Evolutionary conservation across 2,329 filamentous ascomycete species (phyloP), one percentile per base, ranked within the genome.

Genomic region (Colletotrichum endophyticum): DNA sequence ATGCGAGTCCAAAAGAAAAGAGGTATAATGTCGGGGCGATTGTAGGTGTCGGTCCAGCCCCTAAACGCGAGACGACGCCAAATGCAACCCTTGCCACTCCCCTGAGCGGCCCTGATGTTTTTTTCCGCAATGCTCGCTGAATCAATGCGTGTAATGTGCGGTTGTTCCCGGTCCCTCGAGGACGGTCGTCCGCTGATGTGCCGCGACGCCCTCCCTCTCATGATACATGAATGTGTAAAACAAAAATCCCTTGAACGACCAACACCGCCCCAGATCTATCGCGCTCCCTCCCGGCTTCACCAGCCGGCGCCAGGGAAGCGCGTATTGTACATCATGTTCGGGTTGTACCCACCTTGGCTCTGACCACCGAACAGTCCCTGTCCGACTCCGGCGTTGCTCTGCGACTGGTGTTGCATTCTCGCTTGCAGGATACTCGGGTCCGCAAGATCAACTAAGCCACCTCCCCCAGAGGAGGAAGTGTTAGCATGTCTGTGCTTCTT

Each of bases 401-500:
- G 93, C 83, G 93, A 91, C 89, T 94, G 92, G 89, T 97, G 95
- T 88, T 98, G 96, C 91, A 98, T 94, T 92, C 96, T 95, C 87
- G 95, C 95, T 91, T 98, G 96, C 91, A 99, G 93, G 92, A 98
- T 98, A 92, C 95, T 98, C 92, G 96, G 96, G 95, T 99, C 96
- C 91, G 95, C 95, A 96, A 98, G 95, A 98, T 99, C 96, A 91
- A 98, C 96, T 96, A 98, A 93, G 91, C 95, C 96, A 95, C 95
- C 95, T 93, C 96, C 96, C 91, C 95, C 95, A 93, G 96, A 98
- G 93, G 96, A 99, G 95, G 96, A 98, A 96, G 96, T 98, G 95
- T 98, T 98, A 97, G 96, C 96, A 94, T 98, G 96, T 94, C 96
- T 98, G 92, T 98, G 96, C 95, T 98, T 98, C 93, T 98, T 98